phyloP scores from a whole-genome alignment of 192 early-diverging fungal genomes.

The Coemansia sp. region DNA sequence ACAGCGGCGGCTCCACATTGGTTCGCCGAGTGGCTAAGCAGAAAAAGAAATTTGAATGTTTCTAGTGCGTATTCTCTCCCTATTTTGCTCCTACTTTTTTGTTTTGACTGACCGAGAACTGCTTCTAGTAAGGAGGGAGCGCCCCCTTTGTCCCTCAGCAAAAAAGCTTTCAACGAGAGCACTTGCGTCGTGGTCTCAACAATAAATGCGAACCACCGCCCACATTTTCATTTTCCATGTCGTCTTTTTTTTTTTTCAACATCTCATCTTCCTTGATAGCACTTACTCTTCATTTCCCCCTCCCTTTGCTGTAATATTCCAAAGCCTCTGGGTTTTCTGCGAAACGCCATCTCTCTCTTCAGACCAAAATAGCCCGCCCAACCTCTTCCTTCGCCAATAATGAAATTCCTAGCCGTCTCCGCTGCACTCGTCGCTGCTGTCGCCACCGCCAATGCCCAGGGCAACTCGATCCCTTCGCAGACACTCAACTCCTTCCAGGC shows the following conservation, averaged over 20 bases:
- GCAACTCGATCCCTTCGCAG: constrained; percentile 31
- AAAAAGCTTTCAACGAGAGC: not conserved
- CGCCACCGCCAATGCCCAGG: constrained; percentile 14
- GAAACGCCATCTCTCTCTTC: not conserved
- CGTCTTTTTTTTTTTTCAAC: constrained; percentile 1
- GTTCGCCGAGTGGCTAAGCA: constrained; percentile 8
- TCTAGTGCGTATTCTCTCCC: not conserved
- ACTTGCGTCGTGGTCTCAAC: not conserved
- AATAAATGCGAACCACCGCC: constrained; percentile 5
- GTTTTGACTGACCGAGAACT: not conserved
- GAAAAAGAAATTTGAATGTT: not conserved
- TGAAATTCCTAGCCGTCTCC: constrained; percentile 33
- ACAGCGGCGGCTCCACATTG: constrained; percentile 6
- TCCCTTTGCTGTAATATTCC: constrained; percentile 19
- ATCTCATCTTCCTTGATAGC: constrained; percentile 8
- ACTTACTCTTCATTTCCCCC: constrained; percentile 5
- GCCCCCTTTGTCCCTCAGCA: constrained; percentile 4
- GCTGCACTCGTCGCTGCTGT: constrained; percentile 27
- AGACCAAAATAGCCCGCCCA: not conserved
- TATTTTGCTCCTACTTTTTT: not conserved
- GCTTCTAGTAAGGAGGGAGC: not conserved
- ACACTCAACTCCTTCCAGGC: constrained; percentile 47
- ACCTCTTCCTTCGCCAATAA: constrained; percentile 11
- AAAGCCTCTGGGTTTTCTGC: not conserved
- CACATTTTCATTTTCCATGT: not conserved